A percentile compares a stretch with the other conserved stretches of the same genome.
Evolutionary conservation across 2,329 filamentous ascomycete genomes (phyloP).

Genomic region (Celoporthe dispersa): DNA sequence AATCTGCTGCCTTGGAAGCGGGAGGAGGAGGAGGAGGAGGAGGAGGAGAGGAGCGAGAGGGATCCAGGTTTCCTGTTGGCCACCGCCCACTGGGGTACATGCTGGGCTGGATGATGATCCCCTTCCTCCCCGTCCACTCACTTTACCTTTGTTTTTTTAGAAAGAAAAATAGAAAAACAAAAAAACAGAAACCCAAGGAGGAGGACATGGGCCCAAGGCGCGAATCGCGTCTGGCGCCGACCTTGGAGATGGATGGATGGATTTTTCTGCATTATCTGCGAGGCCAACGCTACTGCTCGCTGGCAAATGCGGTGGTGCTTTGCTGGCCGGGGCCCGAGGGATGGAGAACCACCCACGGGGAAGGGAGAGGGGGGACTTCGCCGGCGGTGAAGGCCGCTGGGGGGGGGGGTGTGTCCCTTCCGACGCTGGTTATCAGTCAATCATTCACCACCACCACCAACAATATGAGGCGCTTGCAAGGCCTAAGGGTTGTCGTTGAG

Average conservation of each 20-base stretch:
- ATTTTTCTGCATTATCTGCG: background rate
- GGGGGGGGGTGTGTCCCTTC: background rate
- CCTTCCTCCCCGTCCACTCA: background rate
- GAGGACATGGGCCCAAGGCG: background rate
- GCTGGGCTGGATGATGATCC: background rate
- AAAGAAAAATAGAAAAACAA: background rate
- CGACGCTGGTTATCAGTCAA: background rate
- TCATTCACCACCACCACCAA: background rate
- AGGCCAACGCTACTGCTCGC: constrained; percentile 3
- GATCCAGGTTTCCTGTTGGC: background rate
- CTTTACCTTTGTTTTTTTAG: background rate
- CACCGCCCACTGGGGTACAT: background rate
- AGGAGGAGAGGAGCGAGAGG: background rate
- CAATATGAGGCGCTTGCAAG: background rate
- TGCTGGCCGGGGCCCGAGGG: constrained; percentile 1
- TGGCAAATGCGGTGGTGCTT: background rate
- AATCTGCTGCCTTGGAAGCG: background rate
- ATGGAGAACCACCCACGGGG: background rate
- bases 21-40: background rate
- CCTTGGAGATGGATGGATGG: background rate
- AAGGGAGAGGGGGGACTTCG: background rate
- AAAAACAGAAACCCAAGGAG: background rate
- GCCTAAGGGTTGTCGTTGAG: background rate
- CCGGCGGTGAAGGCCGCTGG: background rate
- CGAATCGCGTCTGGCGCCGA: background rate